Evolutionary conservation across 305 asterid genomes (phyloP), one percentile per base, ranked within the genome.

Genomic region (Plantago lanceolata): DNA sequence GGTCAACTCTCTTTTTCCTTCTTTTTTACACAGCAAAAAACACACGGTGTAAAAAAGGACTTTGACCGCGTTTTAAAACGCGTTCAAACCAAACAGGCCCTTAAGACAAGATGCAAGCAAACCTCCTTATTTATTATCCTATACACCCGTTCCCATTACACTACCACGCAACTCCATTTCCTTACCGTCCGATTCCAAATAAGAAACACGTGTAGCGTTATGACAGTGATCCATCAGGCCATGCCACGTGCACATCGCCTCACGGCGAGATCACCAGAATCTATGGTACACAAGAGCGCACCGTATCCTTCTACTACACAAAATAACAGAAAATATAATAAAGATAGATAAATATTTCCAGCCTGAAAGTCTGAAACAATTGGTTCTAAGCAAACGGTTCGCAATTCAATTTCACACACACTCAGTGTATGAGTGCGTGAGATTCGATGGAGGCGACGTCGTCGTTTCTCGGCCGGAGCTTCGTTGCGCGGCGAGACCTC

Each of bases 331-430:
- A 40, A 40, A 9, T 24, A 40, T 40, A 40, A 40, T 35, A 40
- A 40, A 40, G 45, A 40, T 40, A 33, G 28, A 24, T 24, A 40
- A 40, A 40, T 15, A 9, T 9, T 40, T 40, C 1, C 45, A 12
- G 4, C 45, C 40, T 7, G 8, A 7, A 24, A 24, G 28, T 4
- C 45, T 40, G 45, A 40, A 40, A 40, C 45, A 40, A 40, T 82
- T 82, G 87, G 83, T 60, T 73, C 84, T 71, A 75, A 85, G 87
- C 79, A 79, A 85, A 78, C 83, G 84, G 84, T 73, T 71, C 65
- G 6, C 44, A 31, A 18, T 35, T 58, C 18, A 58, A 3, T 57
- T 64, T 44, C 63, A 60, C 67, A 65, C 24, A 13, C 64, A 57
- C 24, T 19, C 65, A n/a, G 19, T 57, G 58, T 35, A 59, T 57